Base-by-base conservation (phyloP, 1,284 basidiomycete species). In the Ganoderma sp. region DNA sequence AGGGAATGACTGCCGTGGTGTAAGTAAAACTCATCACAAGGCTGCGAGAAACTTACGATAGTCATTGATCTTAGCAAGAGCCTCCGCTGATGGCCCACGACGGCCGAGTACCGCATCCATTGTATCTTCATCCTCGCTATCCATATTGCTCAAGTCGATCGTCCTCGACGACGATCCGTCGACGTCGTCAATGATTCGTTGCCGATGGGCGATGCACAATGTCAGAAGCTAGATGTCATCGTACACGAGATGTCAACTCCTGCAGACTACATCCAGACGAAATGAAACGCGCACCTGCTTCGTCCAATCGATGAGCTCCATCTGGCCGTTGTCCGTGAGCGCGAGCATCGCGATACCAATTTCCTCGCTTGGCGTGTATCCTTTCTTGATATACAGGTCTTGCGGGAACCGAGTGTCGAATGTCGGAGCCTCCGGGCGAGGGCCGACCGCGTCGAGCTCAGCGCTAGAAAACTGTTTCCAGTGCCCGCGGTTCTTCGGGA, bases 351-450 rank as follows among this genome's bases (percentile, higher is more conserved):
- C 90, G 71, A 97, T 94, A 8, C 93, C 96, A 65, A 98, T 84
- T 79, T 97, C 90, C 77, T 97, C 91, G 74, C 90, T 95, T 89
- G 91, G 93, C n/a, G 91, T 89, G 78, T 92, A 92, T 14, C 94
- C 95, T 74, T 94, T 93, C 83, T 94, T 93, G 70, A 97, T 90
- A 73, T 89, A 84, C 45, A 98, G 86, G 66, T 97, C 95, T 22
- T 78, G 86, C 54, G 87, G 84, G 75, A 85, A 84, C 42, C 81
- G 79, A 65, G 79, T 78, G 69, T 87, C 84, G 70, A 86, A 84
- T 68, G 79, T 79, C 54, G 76, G 74, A 54, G 65, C 76, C 70
- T 73, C 81, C 70, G 74, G 83, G 77, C 78, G 84, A 73, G 69
- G 43, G 34, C 78, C 79, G 81, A 84, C 90, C 71, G 80, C 79